These are phyloP conservation scores for Clathrus columnatus DNA, from an alignment of 768 basidiomycete species.

Conservation along the genomic window DNA sequence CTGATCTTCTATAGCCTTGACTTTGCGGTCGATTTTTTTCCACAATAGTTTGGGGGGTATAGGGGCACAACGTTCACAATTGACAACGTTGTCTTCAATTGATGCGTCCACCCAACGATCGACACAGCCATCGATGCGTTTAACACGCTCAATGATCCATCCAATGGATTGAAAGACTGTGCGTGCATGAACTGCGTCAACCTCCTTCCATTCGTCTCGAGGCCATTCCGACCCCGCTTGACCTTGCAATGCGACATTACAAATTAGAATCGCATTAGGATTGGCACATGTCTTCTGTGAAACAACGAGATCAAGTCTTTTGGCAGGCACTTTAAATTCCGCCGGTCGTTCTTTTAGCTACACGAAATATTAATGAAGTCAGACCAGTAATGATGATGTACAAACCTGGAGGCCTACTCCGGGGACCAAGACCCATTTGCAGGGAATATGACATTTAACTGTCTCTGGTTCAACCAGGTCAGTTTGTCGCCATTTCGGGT, in stretches of 20 bases:
- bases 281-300: conserved; percentile 57
- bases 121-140: conserved; percentile 60
- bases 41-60: conserved; percentile 67
- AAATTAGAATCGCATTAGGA: conserved; percentile 73
- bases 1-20: conserved; percentile 72
- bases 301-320: conserved; percentile 40
- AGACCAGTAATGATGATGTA: conserved; percentile 23
- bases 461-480: conserved; percentile 32
- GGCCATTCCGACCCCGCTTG: conserved; percentile 79
- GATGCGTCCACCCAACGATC: conserved; percentile 57
- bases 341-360: conserved; percentile 54
- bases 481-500: conserved; percentile 68
- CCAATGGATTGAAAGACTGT: conserved; percentile 70
- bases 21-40: conserved; percentile 51
- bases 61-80: conserved; percentile 80
- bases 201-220: conserved; percentile 59
- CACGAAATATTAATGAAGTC: neutral
- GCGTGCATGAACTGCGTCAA: conserved; percentile 83
- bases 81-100: conserved; percentile 33
- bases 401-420: conserved; percentile 42
- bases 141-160: conserved; percentile 81
- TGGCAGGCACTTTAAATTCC: conserved; percentile 54
- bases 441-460: conserved; percentile 51
- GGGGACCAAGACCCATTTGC: conserved; percentile 49
- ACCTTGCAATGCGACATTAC: conserved; percentile 59